A percentile compares a stretch with the other conserved stretches of the same genome.
Evolutionary conservation across 164 flowering plant genomes (phyloP).

Genomic region (Vitis riparia): DNA sequence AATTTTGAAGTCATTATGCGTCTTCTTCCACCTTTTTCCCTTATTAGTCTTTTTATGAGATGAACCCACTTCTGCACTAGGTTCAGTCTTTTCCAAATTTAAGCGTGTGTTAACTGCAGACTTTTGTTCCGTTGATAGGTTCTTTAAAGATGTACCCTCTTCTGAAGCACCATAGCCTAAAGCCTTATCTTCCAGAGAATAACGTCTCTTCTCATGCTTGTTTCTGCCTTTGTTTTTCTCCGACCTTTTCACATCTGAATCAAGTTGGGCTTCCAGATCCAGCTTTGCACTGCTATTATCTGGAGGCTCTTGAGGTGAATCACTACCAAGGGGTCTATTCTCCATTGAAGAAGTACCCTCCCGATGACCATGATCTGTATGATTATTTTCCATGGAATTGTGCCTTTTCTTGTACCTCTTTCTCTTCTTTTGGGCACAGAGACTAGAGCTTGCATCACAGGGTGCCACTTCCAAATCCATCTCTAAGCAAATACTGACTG

Average conservation of each 20-base stretch:
- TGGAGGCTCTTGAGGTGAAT: not conserved
- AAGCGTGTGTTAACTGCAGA: not conserved
- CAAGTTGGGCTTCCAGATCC: not conserved
- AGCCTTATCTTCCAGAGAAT: too few relatives aligned
- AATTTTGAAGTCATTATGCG: slow-evolving; percentile 1
- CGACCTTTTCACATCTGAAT: too few relatives aligned
- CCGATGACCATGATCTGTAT: not conserved
- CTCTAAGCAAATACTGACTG: not conserved
- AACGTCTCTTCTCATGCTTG: not conserved
- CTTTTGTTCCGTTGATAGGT: too few relatives aligned
- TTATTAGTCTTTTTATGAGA: not conserved
- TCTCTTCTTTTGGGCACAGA: not conserved
- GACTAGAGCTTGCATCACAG: not conserved
- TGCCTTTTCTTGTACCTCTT: not conserved
- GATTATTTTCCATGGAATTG: not conserved
- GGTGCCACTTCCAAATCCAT: not conserved
- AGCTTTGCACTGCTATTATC: not conserved
- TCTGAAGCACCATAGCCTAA: not conserved
- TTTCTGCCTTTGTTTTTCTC: too few relatives aligned
- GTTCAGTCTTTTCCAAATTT: not conserved
- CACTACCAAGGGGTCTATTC: not conserved
- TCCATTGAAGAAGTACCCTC: not conserved
- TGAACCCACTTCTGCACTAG: not conserved
- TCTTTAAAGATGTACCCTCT: not conserved
- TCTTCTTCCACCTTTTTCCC: not conserved